Conservation (phyloP, 257 asterid genomes). For the Primulina tabacum region DNA sequence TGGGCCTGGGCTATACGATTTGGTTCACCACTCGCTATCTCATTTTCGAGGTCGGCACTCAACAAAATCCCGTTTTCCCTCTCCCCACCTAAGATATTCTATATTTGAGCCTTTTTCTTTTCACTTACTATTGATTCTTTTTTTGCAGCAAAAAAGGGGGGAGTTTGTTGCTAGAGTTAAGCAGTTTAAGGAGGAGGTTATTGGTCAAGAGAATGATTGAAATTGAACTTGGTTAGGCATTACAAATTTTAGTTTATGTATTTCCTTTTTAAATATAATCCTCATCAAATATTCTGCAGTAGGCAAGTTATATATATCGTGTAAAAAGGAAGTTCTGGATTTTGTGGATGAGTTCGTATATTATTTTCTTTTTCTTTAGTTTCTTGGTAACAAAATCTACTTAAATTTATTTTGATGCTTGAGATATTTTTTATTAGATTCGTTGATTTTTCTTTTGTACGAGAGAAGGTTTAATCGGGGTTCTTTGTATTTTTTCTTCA, state of each 20-base stretch:
- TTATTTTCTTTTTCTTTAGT: no score
- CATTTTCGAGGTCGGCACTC: slow-evolving; percentile 58
- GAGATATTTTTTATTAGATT: neutral
- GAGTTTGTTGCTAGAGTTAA: slow-evolving; percentile 58
- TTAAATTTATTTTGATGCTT: neutral
- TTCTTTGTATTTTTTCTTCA: no score
- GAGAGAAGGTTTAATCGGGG: no score
- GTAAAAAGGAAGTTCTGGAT: slow-evolving; percentile 7
- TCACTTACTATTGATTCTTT: slow-evolving; percentile 1
- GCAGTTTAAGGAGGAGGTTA: slow-evolving; percentile 58
- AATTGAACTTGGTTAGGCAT: neutral
- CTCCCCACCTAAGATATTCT: no score
- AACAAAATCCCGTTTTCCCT: neutral
- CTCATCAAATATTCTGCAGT: neutral
- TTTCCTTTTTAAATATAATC: neutral
- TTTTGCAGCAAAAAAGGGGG: slow-evolving; percentile 63
- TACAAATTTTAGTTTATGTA: neutral
- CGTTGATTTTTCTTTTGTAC: no score
- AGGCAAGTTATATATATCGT: slow-evolving; percentile 12
- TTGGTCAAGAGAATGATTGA: slow-evolving; percentile 47
- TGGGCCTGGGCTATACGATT: slow-evolving; percentile 73
- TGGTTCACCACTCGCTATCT: slow-evolving; percentile 80
- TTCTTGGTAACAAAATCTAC: no score
- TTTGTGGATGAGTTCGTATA: neutral
- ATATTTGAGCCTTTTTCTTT: neutral